Evolutionary conservation across 2,329 filamentous ascomycete genomes (phyloP).

Genomic region (Penicillium janthinellum): DNA sequence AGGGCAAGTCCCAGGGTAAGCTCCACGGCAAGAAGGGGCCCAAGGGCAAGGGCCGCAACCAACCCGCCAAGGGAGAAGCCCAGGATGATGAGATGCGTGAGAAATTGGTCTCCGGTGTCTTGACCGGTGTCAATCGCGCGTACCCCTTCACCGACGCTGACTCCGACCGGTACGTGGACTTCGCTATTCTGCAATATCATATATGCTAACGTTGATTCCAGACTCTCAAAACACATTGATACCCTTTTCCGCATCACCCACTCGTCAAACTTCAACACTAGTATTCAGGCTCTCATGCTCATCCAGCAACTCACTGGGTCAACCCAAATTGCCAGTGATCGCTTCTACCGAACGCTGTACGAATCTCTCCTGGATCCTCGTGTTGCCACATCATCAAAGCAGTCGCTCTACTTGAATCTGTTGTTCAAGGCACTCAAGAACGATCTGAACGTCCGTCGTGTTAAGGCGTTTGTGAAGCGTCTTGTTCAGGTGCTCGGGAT

Average conservation of each 20-base stretch:
- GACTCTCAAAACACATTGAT: conserved; percentile 84
- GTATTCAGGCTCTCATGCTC: conserved; percentile 89
- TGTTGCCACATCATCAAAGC: conserved; percentile 86
- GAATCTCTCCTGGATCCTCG: conserved; percentile 92
- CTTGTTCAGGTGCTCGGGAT: conserved; percentile 83
- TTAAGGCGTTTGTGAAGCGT: conserved; percentile 95
- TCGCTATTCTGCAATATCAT: conserved; percentile 1
- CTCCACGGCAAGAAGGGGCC: conserved; percentile 51
- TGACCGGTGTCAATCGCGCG: conserved; percentile 93
- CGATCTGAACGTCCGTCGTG: conserved; percentile 84
- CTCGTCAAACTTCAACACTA: conserved; percentile 98
- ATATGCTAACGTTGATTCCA: conserved; percentile 38
- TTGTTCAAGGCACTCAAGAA: conserved; percentile 85
- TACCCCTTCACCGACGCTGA: conserved; percentile 88
- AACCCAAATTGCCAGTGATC: conserved; percentile 79
- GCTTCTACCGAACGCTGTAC: conserved; percentile 94
- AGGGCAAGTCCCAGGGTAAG: conserved; percentile 42
- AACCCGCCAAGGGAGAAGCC: conserved; percentile 38
- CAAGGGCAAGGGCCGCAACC: conserved; percentile 49
- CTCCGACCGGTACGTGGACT: conserved; percentile 63
- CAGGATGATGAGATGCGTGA: conserved; percentile 74
- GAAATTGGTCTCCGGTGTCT: conserved; percentile 86
- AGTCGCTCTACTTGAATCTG: conserved; percentile 91
- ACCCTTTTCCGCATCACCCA: conserved; percentile 95
- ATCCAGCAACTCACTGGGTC: conserved; percentile 87